Evolutionary conservation across 2,329 filamentous ascomycete species (phyloP), one percentile per base, ranked within the genome.

Genomic region (Fusarium austroafricanum): DNA sequence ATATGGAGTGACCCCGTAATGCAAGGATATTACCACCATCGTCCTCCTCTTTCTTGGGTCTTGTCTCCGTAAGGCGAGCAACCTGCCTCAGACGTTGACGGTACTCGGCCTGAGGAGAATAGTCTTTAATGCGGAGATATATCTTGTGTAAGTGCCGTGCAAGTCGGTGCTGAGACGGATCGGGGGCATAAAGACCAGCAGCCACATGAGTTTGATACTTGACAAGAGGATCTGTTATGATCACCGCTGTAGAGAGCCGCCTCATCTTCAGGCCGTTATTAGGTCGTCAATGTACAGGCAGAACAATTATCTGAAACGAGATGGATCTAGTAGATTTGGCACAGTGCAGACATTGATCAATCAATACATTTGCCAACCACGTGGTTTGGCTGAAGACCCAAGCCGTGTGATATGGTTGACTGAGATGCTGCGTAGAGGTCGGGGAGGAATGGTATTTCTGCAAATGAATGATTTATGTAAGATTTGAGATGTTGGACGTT

Each of bases 111-210:
- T 89, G 86, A 0, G 92, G 92, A 35, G 90, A 87, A 78, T 96
- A 95, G 76, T 95, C 92, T 75, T 92, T 94, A 39, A 95, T 81
- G 4, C 89, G 85, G 37, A 87, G 81, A 71, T 96, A 95, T 12
- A 95, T 83, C 75, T 92, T 92, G 70, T 92, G 91, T 3, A 95
- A 83, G 77, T 95, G 91, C 39, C 92, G 83, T 8, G 92, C 92
- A 9, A 93, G 82, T 20, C 90, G 86, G 76, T 93, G 89, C 75
- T 93, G 91, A 21, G 90, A 86, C 7, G 87, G 87, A 77, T 95
- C 92, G 10, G 91, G 89, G 45, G 84, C 82, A 75, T 90, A 91
- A 45, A 86, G 79, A 49, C 89, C 88, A 6, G 89, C 90, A 9
- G 89, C 86, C 35, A 95, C 77, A 15, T 94, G 81, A 21, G 90